Evolutionary conservation across 2,329 filamentous ascomycete genomes (phyloP).

Genomic region (Fusarium multiceps): DNA sequence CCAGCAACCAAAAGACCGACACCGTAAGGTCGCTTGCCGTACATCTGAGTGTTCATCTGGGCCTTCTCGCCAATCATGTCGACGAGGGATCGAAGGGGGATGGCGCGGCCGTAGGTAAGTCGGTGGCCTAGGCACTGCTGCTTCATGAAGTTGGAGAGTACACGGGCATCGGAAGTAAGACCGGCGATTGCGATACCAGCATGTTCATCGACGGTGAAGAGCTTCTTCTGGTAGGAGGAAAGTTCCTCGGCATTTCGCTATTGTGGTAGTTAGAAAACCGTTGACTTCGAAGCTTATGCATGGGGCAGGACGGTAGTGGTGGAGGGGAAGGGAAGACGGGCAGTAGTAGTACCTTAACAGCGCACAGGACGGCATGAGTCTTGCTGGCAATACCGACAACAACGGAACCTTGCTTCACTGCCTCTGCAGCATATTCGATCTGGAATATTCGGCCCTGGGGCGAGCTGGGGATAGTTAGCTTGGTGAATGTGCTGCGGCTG

Average conservation of each 20-base stretch:
- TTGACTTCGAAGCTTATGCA: constrained; percentile 5
- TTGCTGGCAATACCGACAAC: constrained; percentile 98
- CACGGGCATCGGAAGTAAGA: constrained; percentile 95
- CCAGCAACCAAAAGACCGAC: constrained; percentile 93
- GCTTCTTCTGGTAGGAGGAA: constrained; percentile 99
- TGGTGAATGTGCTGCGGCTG: constrained; percentile 31
- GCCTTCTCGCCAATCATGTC: constrained; percentile 94
- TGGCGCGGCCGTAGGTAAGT: constrained; percentile 93
- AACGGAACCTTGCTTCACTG: constrained; percentile 98
- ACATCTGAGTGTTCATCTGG: constrained; percentile 97
- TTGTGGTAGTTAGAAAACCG: constrained; percentile 15
- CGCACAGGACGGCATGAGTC: constrained; percentile 95
- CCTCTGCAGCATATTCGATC: constrained; percentile 98
- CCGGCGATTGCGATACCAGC: constrained; percentile 95
- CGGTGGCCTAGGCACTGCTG: constrained; percentile 96
- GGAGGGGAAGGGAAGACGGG: constrained; percentile 15
- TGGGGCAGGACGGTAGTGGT: constrained; percentile 11
- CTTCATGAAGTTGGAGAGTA: constrained; percentile 99
- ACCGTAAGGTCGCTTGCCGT: constrained; percentile 95
- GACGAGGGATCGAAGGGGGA: constrained; percentile 89
- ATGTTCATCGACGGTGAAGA: constrained; percentile 96
- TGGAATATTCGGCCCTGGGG: constrained; percentile 99
- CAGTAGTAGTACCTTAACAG: constrained; percentile 87
- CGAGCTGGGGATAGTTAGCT: constrained; percentile 67
- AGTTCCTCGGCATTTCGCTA: constrained; percentile 99